Evolutionary conservation across 257 asterid species (phyloP), one percentile per base, ranked within the genome.

Genomic region (Ballota nigra): DNA sequence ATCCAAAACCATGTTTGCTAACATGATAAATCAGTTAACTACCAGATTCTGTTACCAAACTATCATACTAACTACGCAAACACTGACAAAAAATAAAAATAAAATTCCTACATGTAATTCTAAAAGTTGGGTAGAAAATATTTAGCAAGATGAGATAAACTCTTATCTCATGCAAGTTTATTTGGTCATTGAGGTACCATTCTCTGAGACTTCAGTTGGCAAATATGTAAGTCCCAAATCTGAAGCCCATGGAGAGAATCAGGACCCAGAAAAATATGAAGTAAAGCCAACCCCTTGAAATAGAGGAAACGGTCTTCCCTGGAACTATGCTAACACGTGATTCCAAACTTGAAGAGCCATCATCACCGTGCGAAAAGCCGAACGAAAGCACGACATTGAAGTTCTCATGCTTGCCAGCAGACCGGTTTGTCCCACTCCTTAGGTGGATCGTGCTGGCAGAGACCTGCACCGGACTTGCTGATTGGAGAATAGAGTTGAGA

Each of bases 331-430:
- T 75, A 22, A 83, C 81, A 47, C 77, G 76, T 11, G 95, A 86
- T 73, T 84, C 96, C 84, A 86, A 49, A 73, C 81, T 79, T 58
- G 86, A 75, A 10, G 89, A 75, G 69, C 83, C 84, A 22, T 84
- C 85, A 6, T 68, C 85, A 11, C 78, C 82, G 12, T 53, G 86
- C 31, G 87, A 80, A 69, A 79, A 62, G 19, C 92, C 92, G 33
- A 92, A 83, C 38, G 90, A 87, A 19, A 92, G 83, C 59, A 84
- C 68, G 28, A 89, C 38, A 49, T 86, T 86, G 81, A 83, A 76
- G 59, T 79, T 71, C 57, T 79, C 88, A 8, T 75, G 77, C 86
- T 89, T 84, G 60, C 63, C 74, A 0, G 70, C 51, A 49, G 75
- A 33, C 73, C 31, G 75, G 58, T 75, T 76, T n/a, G 77, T 62